Conservation (phyloP, 2,329 filamentous ascomycete species). For the Bipolaris bicolor region DNA sequence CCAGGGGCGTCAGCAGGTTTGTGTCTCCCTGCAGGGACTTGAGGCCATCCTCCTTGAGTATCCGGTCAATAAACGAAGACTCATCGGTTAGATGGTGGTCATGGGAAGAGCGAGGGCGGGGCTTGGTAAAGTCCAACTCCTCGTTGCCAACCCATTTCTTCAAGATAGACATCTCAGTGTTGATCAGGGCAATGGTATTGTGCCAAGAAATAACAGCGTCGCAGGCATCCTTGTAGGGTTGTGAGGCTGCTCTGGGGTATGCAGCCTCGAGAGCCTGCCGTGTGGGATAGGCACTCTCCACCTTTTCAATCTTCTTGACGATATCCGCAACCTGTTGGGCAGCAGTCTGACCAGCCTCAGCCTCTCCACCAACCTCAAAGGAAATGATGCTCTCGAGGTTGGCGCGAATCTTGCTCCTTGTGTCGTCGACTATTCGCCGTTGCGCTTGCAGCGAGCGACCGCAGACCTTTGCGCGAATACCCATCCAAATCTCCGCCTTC, state of each 20-base stretch:
- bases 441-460: constrained; percentile 85
- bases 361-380: constrained; percentile 93
- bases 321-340: constrained; percentile 89
- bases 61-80: constrained; percentile 88
- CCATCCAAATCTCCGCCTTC: constrained; percentile 82
- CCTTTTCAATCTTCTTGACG: constrained; percentile 87
- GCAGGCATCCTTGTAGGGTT: constrained; percentile 79
- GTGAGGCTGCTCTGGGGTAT: constrained; percentile 77
- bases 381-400: constrained; percentile 86
- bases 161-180: constrained; percentile 87
- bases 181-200: constrained; percentile 96
- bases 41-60: constrained; percentile 94
- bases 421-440: constrained; percentile 85
- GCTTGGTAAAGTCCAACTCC: constrained; percentile 86
- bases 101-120: constrained; percentile 70
- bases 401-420: constrained; percentile 73
- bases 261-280: constrained; percentile 73
- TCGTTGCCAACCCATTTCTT: constrained; percentile 97
- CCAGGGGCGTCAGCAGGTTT: constrained; percentile 84
- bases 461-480: constrained; percentile 80
- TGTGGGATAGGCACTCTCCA: constrained; percentile 84
- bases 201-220: constrained; percentile 94
- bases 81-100: constrained; percentile 83
- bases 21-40: constrained; percentile 85
- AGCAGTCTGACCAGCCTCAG: constrained; percentile 86